A percentile compares a stretch with the other conserved stretches of the same genome.
Conservation (phyloP, 192 early-diverging fungal species). For the Backusella mclennaniae region DNA sequence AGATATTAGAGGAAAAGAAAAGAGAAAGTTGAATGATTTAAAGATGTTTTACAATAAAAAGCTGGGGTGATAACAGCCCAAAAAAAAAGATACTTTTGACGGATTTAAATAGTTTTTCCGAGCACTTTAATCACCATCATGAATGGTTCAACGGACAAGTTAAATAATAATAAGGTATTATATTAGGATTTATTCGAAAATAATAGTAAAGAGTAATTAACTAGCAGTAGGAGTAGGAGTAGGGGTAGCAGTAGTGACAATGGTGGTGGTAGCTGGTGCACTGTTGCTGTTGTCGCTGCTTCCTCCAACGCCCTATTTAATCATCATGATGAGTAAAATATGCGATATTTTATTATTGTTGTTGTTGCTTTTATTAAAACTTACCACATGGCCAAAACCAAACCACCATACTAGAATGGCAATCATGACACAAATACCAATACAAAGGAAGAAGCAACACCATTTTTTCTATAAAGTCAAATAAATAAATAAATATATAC, state of each 20-base stretch:
- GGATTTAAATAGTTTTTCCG: neutral
- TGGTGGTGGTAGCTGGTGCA: neutral
- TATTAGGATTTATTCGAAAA: neutral
- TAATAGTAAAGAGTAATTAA: neutral
- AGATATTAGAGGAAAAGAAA: no score
- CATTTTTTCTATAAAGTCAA: slow-evolving; percentile 29
- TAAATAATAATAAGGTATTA: neutral
- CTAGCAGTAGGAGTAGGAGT: neutral
- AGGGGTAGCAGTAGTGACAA: neutral
- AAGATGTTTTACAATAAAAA: no score
- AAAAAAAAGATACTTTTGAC: neutral
- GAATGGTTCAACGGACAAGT: neutral
- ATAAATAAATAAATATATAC: neutral
- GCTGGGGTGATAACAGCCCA: no score
- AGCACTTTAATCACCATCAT: neutral
- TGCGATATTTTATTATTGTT: neutral
- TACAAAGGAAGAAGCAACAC: slow-evolving; percentile 30
- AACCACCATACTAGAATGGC: slow-evolving; percentile 38
- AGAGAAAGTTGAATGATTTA: no score
- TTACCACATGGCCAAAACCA: slow-evolving; percentile 17
- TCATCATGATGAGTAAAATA: neutral
- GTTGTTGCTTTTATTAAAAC: neutral
- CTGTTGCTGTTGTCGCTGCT: neutral
- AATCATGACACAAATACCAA: slow-evolving; percentile 27
- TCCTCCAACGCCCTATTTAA: neutral